Evolutionary conservation across 2,329 filamentous ascomycete species (phyloP), one percentile per base, ranked within the genome.

Genomic region (Karstenula rhodostoma): DNA sequence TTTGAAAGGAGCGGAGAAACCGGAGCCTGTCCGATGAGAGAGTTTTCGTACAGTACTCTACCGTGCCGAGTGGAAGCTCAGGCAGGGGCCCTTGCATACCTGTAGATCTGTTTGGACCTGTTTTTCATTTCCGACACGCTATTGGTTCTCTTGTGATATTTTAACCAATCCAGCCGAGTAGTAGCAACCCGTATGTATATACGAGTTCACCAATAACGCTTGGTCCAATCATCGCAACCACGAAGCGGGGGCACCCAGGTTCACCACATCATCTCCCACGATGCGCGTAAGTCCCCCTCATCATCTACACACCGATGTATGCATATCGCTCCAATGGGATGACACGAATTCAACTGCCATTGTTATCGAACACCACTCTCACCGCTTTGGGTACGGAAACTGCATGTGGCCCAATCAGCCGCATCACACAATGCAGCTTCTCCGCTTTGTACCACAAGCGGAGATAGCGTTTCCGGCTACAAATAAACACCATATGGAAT

Each of bases 361-460:
- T 5, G 6, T 2, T 4, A 4, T 27, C 6, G 44, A 17, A 13
- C 25, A 27, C 22, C 19, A 27, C 15, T 15, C 4, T 10, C 23
- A 10, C 2, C 44, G 6, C 3, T 27, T 25, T 17, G 3, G 22
- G 29, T 5, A 33, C 27, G 15, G 27, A 32, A 25, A 27, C 25
- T 32, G 27, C 10, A 49, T 32, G 2, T n/a, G 13, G 46, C n/a
- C 46, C 46, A 49, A 49, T 49, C 46, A 49, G 25, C 25, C 5
- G 27, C 15, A 6, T 13, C 46, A 33, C 4, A 48, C 19, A 25
- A 40, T 49, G 46, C 46, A 49, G 8, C 46, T 49, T 49, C 46
- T 49, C 46, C 46, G 25, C 46, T 49, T 32, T 32, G 46, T 49
- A n/a, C 12, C n/a, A 32, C 44, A 47, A n/a, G 17, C 46, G 13